These are phyloP conservation scores for Brassica hybrid DNA, from an alignment of 441 rosid species.

Conservation along the genomic window DNA sequence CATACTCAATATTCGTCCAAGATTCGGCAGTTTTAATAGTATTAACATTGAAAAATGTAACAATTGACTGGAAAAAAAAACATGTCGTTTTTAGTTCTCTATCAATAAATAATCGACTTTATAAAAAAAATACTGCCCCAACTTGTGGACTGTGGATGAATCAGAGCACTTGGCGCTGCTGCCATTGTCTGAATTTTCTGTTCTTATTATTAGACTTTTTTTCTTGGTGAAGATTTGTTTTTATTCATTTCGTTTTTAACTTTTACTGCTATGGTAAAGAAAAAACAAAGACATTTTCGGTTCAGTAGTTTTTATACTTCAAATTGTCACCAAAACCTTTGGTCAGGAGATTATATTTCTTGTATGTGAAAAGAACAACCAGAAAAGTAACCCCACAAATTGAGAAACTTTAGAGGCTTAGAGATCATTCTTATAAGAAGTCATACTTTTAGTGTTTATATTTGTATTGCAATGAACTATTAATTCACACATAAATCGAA, in stretches of 20 bases:
- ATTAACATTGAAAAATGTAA: no score
- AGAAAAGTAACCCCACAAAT: background rate
- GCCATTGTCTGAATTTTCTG: constrained; percentile 23
- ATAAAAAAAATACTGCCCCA: background rate
- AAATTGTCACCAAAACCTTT: no score
- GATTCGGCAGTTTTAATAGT: constrained; percentile 9
- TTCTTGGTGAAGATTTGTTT: background rate
- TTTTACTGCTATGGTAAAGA: background rate
- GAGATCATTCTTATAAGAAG: background rate
- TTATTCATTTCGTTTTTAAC: background rate
- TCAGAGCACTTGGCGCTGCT: constrained; percentile 40
- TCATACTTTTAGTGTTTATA: background rate
- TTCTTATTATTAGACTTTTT: background rate
- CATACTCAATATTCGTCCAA: constrained; percentile 8
- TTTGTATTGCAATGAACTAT: background rate
- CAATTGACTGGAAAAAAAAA: background rate
- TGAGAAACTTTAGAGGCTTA: background rate
- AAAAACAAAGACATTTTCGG: background rate
- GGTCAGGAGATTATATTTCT: background rate
- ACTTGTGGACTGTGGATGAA: constrained; percentile 15
- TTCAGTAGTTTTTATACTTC: no score
- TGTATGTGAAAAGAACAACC: background rate
- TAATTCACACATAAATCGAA: background rate
- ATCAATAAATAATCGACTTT: background rate
- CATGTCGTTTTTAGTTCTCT: constrained; percentile 12